phyloP scores from a whole-genome alignment of 1,284 basidiomycete genomes.

The Cryptococcus neoformans region DNA sequence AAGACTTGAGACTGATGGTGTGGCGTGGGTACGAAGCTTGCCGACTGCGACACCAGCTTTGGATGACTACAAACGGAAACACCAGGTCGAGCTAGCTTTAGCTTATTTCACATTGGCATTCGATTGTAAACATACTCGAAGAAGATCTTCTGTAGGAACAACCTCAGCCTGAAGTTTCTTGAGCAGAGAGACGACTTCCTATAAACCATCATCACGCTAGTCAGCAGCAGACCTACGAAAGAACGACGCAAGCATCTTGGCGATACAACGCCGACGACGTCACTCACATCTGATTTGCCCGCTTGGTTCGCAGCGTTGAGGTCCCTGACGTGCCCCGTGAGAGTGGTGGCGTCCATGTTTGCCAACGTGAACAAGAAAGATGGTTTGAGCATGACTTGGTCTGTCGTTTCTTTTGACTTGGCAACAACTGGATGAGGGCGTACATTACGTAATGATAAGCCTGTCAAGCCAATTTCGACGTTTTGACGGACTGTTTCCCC shows the following conservation, averaged over 20 bases:
- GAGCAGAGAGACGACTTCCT: slow-evolving; percentile 73
- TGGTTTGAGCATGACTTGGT: background rate
- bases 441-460: background rate
- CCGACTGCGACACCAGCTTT: slow-evolving; percentile 90
- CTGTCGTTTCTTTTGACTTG: background rate
- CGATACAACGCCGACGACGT: background rate
- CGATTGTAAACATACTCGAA: slow-evolving; percentile 60
- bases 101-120: background rate
- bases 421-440: background rate
- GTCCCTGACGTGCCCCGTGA: slow-evolving; percentile 35
- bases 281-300: slow-evolving; percentile 66
- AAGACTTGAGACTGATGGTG: slow-evolving; percentile 70
- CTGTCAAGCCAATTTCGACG: background rate
- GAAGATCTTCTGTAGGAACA: slow-evolving; percentile 76
- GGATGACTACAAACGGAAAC: slow-evolving; percentile 51
- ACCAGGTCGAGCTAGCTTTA: background rate
- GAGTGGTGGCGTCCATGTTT: slow-evolving; percentile 31
- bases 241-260: background rate
- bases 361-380: background rate
- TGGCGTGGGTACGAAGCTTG: slow-evolving; percentile 73
- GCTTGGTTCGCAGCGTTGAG: slow-evolving; percentile 65
- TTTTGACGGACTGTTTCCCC: background rate
- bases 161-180: slow-evolving; percentile 72
- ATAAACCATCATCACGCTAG: background rate
- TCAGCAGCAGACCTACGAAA: background rate